Evolutionary conservation across 345 rosid species (phyloP), one percentile per base, ranked within the genome.

Genomic region (Dipteronia dyeriana): DNA sequence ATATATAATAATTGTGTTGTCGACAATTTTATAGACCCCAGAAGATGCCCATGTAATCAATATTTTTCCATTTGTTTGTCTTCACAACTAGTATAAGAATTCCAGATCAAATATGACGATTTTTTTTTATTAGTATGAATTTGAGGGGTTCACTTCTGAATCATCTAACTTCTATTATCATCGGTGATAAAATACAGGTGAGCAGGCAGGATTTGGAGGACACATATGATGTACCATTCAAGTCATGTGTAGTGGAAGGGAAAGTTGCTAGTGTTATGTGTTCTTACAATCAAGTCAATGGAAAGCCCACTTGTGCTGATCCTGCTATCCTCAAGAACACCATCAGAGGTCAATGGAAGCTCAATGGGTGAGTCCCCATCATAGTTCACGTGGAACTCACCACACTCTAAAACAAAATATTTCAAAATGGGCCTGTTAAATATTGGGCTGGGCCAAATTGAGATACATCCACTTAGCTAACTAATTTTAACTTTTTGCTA

Each of bases 191-290:
- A 23, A 25, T 78, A 74, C 43, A 95, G 99, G 99, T 96, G 2
- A 94, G 94, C 76, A 88, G 86, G 87, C 99, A 94, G 82, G 99
- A 96, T 70, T 79, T 96, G 81, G 97, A 82, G 63, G 99, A 96
- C 81, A 96, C 99, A 3, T 96, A 88, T 66, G 54, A 91, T 53
- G 97, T 92, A 66, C 98, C 99, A 51, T 96, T 96, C 83, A 92
- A 85, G 83, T 83, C 90, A 0, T 96, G 99, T 68, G 99, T 96
- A 34, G 78, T 80, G 81, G 97, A 94, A 59, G 99, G 99, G 34
- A 88, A 82, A 9, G 99, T 94, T 7, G 97, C 98, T 0, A 94
- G 99, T 82, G 97, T 96, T 1, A 96, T 96, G 99, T 96, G 99
- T 78, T 96, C 99, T 26, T 96, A 96, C 81, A 94, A 96, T 76